phyloP scores from a whole-genome alignment of 805 yeast species.

The Starmerella powellii region DNA sequence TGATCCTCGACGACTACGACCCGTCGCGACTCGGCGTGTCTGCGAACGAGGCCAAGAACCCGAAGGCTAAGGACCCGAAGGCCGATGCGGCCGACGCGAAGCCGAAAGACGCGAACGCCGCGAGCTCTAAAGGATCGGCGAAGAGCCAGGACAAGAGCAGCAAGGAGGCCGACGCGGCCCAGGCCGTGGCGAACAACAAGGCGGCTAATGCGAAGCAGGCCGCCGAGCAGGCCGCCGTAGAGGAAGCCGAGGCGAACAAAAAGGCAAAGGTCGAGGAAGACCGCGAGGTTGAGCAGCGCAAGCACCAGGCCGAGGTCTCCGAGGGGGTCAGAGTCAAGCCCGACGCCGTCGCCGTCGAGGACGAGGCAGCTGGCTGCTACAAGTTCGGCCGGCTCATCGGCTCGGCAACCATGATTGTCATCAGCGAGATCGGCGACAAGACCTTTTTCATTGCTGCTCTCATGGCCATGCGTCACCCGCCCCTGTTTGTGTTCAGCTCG shows the following conservation, averaged over 20 bases:
- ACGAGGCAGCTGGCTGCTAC: slow-evolving; percentile 3
- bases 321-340: not conserved
- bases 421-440: slow-evolving; percentile 96
- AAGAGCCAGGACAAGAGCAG: not conserved
- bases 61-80: not conserved
- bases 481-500: slow-evolving; percentile 73
- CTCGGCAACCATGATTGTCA: slow-evolving; percentile 80
- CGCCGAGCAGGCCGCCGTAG: not conserved
- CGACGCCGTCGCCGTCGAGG: not conserved
- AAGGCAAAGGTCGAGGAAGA: not conserved
- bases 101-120: slow-evolving; percentile 7
- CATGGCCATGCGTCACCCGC: slow-evolving; percentile 92
- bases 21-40: slow-evolving; percentile 29
- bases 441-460: slow-evolving; percentile 93
- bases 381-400: slow-evolving; percentile 46
- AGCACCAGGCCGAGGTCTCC: slow-evolving; percentile 1
- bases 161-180: not conserved
- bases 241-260: slow-evolving; percentile 1
- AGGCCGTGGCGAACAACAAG: not conserved
- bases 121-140: not conserved
- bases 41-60: slow-evolving; percentile 20
- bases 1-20: slow-evolving; percentile 30
- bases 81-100: slow-evolving; percentile 1
- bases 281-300: not conserved
- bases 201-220: not conserved